Evolutionary conservation across 1,139 yeast species (phyloP).

Genomic region (Saccharomyces pastorianus): DNA sequence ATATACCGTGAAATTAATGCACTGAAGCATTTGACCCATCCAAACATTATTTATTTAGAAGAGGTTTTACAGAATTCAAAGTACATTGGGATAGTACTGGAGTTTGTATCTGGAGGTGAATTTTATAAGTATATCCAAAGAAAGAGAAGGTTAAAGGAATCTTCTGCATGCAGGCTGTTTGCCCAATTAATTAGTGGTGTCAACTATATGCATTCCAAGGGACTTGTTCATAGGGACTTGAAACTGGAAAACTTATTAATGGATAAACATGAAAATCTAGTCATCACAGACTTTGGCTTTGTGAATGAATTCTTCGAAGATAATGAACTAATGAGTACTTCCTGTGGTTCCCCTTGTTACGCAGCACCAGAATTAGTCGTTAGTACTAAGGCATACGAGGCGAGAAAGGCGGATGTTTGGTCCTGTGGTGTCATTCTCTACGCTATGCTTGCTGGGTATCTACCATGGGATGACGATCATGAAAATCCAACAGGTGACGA

Average conservation of each 20-base stretch:
- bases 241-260: constrained; percentile 67
- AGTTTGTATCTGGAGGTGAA: constrained; percentile 97
- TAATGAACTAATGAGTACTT: constrained; percentile 82
- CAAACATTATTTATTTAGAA: constrained; percentile 83
- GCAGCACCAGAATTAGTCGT: constrained; percentile 97
- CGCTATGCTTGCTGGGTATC: constrained; percentile 95
- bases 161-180: constrained; percentile 76
- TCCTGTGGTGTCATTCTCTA: constrained; percentile 90
- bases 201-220: constrained; percentile 65
- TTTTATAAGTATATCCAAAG: constrained; percentile 85
- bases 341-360: constrained; percentile 97
- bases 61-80: constrained; percentile 92
- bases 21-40: constrained; percentile 75
- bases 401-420: constrained; percentile 95
- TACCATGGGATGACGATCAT: constrained; percentile 97
- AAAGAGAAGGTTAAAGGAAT: constrained; percentile 78
- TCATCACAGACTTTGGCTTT: constrained; percentile 77
- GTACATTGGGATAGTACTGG: constrained; percentile 91
- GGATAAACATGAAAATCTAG: constrained; percentile 56
- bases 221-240: constrained; percentile 67
- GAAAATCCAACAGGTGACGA: constrained; percentile 94
- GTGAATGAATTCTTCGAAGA: constrained; percentile 74
- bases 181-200: constrained; percentile 93
- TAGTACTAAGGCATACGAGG: constrained; percentile 79
- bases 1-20: constrained; percentile 92